Conservation (phyloP, 495 filamentous ascomycete species). For the Lepidopterella palustris region DNA sequence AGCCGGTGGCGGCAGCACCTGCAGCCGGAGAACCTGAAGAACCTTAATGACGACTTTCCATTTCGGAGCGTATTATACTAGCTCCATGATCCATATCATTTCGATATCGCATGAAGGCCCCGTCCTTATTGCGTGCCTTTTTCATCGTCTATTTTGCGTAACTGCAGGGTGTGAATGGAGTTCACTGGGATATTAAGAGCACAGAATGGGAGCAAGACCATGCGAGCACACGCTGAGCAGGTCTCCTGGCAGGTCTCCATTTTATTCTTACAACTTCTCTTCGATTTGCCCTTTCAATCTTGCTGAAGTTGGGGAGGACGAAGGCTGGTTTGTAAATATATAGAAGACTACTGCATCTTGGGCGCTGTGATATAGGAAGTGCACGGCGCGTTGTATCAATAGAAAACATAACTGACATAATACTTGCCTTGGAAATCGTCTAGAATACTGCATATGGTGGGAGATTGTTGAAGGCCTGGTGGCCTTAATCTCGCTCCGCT, state of each 20-base stretch:
- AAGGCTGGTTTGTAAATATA: conserved; percentile 5
- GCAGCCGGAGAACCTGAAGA: too few relatives aligned
- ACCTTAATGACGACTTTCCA: not conserved
- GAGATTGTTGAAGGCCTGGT: not conserved
- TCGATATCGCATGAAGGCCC: not conserved
- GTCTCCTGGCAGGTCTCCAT: not conserved
- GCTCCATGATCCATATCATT: not conserved
- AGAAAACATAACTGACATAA: not conserved
- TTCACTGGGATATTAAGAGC: not conserved
- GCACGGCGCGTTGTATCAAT: not conserved
- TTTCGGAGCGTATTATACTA: not conserved
- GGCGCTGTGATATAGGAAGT: not conserved
- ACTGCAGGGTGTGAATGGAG: not conserved
- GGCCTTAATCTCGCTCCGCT: not conserved
- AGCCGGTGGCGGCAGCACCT: not conserved
- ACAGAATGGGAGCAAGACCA: not conserved
- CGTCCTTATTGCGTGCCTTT: not conserved
- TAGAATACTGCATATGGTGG: too few relatives aligned
- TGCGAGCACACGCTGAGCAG: not conserved
- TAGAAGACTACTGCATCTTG: not conserved
- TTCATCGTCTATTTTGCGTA: not conserved
- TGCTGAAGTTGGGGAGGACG: not conserved
- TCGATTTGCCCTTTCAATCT: not conserved
- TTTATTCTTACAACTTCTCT: not conserved
- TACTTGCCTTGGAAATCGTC: too few relatives aligned